phyloP scores from a whole-genome alignment of 2,329 filamentous ascomycete genomes.

The Xylaria sp. region DNA sequence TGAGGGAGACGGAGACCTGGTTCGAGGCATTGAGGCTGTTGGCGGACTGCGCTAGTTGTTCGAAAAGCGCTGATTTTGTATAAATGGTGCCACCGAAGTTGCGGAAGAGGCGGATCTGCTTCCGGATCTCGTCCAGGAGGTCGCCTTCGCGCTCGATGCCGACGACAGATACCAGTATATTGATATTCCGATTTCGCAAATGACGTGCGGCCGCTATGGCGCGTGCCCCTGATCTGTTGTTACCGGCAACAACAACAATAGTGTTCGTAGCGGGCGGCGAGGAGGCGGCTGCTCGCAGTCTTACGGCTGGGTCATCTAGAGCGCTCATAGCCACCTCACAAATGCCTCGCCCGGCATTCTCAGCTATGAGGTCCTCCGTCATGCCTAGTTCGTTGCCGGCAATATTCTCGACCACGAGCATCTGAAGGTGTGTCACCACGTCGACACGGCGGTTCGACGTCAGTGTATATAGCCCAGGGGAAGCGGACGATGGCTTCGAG shows the following conservation, averaged over 20 bases:
- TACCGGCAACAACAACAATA: conserved; percentile 88
- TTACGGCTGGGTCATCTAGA: conserved; percentile 71
- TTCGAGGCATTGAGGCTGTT: conserved; percentile 48
- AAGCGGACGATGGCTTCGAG: conserved; percentile 50
- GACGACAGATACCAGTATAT: conserved; percentile 84
- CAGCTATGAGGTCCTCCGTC: conserved; percentile 88
- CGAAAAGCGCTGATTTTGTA: conserved; percentile 70
- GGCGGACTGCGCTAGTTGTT: conserved; percentile 63
- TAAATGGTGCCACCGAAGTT: conserved; percentile 82
- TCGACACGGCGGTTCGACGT: conserved; percentile 69
- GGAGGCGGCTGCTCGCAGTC: conserved; percentile 58
- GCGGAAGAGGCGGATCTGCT: conserved; percentile 85
- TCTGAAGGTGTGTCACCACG: conserved; percentile 78
- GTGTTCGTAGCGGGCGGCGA: conserved; percentile 52
- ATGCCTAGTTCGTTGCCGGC: conserved; percentile 88
- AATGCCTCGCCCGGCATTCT: conserved; percentile 89
- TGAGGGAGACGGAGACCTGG: conserved; percentile 47
- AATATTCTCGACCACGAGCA: conserved; percentile 92
- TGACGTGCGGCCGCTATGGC: conserved; percentile 89
- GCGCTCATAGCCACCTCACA: conserved; percentile 82
- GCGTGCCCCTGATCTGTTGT: conserved; percentile 87
- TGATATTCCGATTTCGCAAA: conserved; percentile 82
- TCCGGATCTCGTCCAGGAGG: conserved; percentile 80
- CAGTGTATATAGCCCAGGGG: conserved; percentile 62
- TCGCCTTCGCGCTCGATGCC: conserved; percentile 86